phyloP scores from a whole-genome alignment of 2,329 filamentous ascomycete genomes.

The Epichloe sp. region DNA sequence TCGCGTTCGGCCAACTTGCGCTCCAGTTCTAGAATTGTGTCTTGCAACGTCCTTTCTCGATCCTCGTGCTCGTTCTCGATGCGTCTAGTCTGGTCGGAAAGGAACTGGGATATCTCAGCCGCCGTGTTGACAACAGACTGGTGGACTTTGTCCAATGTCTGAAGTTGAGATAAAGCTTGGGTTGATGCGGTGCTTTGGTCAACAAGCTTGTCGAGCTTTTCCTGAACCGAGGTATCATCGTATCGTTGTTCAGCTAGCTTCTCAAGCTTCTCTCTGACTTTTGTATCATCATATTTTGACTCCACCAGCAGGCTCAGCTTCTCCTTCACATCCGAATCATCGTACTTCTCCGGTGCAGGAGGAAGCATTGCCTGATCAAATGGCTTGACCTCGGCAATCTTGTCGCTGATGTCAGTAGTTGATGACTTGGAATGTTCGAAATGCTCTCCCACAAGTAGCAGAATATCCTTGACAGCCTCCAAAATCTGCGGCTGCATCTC shows the following conservation, averaged over 20 bases:
- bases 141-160: slow-evolving; percentile 79
- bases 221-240: slow-evolving; percentile 18
- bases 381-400: slow-evolving; percentile 48
- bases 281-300: slow-evolving; percentile 42
- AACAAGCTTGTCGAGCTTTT: slow-evolving; percentile 36
- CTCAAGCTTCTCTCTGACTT: slow-evolving; percentile 37
- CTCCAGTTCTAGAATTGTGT: slow-evolving; percentile 69
- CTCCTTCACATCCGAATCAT: slow-evolving; percentile 19
- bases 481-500: slow-evolving; percentile 85
- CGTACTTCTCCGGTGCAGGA: slow-evolving; percentile 39
- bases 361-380: slow-evolving; percentile 46
- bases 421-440: slow-evolving; percentile 74
- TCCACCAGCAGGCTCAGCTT: slow-evolving; percentile 20
- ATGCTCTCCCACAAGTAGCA: slow-evolving; percentile 70
- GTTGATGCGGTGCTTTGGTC: slow-evolving; percentile 52
- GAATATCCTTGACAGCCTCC: slow-evolving; percentile 73
- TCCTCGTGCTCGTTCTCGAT: slow-evolving; percentile 67
- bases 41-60: slow-evolving; percentile 65
- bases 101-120: slow-evolving; percentile 69
- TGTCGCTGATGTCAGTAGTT: slow-evolving; percentile 39
- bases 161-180: slow-evolving; percentile 61
- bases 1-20: slow-evolving; percentile 55
- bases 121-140: slow-evolving; percentile 76
- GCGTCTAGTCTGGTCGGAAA: slow-evolving; percentile 61
- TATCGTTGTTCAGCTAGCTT: slow-evolving; percentile 21